phyloP scores from a whole-genome alignment of 1,284 basidiomycete species.

The Pascua sp. region DNA sequence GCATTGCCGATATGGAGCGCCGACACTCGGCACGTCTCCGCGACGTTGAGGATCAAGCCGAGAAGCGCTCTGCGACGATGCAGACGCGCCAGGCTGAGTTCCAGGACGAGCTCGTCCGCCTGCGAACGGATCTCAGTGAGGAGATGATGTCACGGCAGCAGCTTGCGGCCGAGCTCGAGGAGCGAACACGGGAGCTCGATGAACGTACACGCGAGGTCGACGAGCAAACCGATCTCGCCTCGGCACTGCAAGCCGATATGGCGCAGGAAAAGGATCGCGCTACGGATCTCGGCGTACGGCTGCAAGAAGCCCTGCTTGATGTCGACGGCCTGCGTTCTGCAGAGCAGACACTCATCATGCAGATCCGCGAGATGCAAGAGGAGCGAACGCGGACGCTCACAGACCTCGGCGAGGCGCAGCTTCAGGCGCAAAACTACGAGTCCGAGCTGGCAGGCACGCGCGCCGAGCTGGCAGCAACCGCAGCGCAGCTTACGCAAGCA shows the following conservation, averaged over 20 bases:
- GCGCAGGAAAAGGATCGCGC: constrained; percentile 56
- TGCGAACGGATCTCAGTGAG: constrained; percentile 39
- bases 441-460: constrained; percentile 58
- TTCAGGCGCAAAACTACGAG: constrained; percentile 67
- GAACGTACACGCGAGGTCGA: constrained; percentile 31
- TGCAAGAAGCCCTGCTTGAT: constrained; percentile 64
- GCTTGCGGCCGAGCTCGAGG: constrained; percentile 34
- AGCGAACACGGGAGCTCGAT: constrained; percentile 31
- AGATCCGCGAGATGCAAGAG: constrained; percentile 63
- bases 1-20: constrained; percentile 24
- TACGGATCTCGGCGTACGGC: constrained; percentile 52
- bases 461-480: constrained; percentile 46
- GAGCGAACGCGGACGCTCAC: constrained; percentile 68
- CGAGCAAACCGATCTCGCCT: constrained; percentile 33
- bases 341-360: constrained; percentile 53
- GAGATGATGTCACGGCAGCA: constrained; percentile 40
- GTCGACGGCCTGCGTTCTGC: constrained; percentile 57
- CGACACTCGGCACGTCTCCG: constrained; percentile 56
- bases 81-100: constrained; percentile 67
- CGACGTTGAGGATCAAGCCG: constrained; percentile 62
- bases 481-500: constrained; percentile 62
- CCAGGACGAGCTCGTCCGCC: constrained; percentile 42
- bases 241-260: constrained; percentile 52
- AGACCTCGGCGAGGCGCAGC: constrained; percentile 68
- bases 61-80: constrained; percentile 60